Percentiles rank a stretch among this genome's conserved stretches.
Evolutionary conservation across 192 early-diverging fungal species (phyloP).

Genomic region (Paraglomus occultum): DNA sequence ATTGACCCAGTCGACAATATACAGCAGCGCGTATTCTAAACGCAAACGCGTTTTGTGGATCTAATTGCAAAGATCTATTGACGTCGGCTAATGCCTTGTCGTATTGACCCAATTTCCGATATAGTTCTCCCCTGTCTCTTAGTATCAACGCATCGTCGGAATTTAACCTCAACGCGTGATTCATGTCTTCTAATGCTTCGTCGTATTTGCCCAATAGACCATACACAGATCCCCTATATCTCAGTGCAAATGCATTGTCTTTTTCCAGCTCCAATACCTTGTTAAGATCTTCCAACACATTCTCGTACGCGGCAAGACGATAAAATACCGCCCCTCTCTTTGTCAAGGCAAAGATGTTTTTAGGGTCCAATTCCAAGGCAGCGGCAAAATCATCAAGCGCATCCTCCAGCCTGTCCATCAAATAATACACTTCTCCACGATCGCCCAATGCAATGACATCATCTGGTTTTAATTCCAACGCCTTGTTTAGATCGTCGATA

Average conservation of each 20-base stretch:
- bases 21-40: neutral
- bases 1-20: neutral
- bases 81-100: constrained; percentile 11
- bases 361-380: neutral
- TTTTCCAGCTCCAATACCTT: neutral
- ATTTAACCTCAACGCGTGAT: neutral
- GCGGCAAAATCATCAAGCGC: constrained; percentile 3
- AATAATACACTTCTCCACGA: constrained; percentile 1
- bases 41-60: constrained; percentile 6
- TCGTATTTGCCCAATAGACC: neutral
- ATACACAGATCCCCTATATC: constrained; percentile 11
- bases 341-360: neutral
- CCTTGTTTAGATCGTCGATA: neutral
- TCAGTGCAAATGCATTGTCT: constrained; percentile 16
- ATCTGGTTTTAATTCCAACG: constrained; percentile 4
- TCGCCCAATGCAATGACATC: neutral
- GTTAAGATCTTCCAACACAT: constrained; percentile 5
- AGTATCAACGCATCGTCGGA: neutral
- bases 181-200: constrained; percentile 12
- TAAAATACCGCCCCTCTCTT: neutral
- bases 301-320: neutral
- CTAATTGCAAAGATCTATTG: neutral
- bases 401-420: neutral
- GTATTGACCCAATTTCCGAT: neutral
- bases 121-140: neutral